Evolutionary conservation across 2,329 filamentous ascomycete species (phyloP), one percentile per base, ranked within the genome.

Genomic region (Didymella glomerata): DNA sequence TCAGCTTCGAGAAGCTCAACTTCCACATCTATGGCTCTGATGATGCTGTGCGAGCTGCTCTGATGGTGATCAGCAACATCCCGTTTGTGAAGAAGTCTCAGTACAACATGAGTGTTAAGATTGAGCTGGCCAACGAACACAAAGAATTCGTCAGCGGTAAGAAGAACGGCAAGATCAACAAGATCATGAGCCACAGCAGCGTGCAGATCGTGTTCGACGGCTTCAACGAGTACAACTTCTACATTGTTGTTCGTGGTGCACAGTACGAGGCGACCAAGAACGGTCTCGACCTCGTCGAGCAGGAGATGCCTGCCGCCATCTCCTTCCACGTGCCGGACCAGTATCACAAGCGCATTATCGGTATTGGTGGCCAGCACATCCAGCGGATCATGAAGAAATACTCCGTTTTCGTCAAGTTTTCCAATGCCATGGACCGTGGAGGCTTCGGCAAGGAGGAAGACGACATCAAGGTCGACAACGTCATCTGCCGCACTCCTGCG

Each of bases 371-470:
- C 10, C 94, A 98, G 76, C 95, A 99, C 74, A 99, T 99, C 68
- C 95, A 99, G 78, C 92, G 94, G 54, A 98, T 99, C 81, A 99
- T 99, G 95, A 98, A 99, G 83, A 98, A 98, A 80, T 96, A 99
- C 79, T 98, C 95, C 0, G 95, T 99, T 68, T 99, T 99, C 71
- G 95, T 99, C 81, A 99, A 99, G 77, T 99, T 99, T 74, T 97
- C 93, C 65, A 99, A 99, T 70, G 95, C 95, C 16, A 98, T 98
- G 93, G 95, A 99, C 75, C 90, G 95, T 74, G 95, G 92, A 63
- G 90, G 93, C 34, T 90, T 96, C 78, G 92, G 93, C 65, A 93
- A 96, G 67, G 93, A 98, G 74, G 95, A 99, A 72, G 95, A 99
- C 74, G 95, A 99, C 75, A 92, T 97, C 80, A 97, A 97, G 78